Conservation (phyloP, 176 grass and related monocot genomes). For the Elaeis guineensis region DNA sequence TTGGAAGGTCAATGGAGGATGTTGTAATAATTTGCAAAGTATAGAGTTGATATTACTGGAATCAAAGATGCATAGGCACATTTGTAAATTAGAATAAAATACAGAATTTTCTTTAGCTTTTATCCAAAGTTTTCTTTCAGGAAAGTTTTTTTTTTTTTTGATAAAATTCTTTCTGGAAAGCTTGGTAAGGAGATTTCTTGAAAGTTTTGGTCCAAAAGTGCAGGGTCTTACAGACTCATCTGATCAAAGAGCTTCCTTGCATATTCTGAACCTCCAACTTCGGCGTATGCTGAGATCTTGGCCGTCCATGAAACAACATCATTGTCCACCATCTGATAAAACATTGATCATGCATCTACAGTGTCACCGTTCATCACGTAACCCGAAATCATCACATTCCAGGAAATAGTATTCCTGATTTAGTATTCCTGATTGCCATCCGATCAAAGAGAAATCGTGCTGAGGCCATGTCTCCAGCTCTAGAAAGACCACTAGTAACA, state of each 20-base stretch:
- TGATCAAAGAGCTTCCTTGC: slow-evolving; percentile 27
- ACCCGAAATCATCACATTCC: slow-evolving; percentile 33
- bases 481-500: neutral
- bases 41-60: too few species aligned
- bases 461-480: neutral
- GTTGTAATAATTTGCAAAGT: too few species aligned
- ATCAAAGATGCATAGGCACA: too few species aligned
- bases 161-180: too few species aligned
- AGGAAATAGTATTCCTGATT: slow-evolving; percentile 8
- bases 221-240: slow-evolving; percentile 4
- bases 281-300: slow-evolving; percentile 34
- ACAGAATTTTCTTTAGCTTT: too few species aligned
- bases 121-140: too few species aligned
- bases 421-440: neutral
- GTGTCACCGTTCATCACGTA: slow-evolving; percentile 6
- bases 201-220: too few species aligned
- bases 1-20: too few species aligned
- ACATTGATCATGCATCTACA: slow-evolving; percentile 3
- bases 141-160: too few species aligned
- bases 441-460: neutral
- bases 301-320: slow-evolving; percentile 25
- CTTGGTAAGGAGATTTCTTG: too few species aligned
- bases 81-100: too few species aligned
- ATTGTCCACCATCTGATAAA: slow-evolving; percentile 26
- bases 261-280: slow-evolving; percentile 28